phyloP scores from a whole-genome alignment of 2,329 filamentous ascomycete genomes.

The Alternaria burnsii region DNA sequence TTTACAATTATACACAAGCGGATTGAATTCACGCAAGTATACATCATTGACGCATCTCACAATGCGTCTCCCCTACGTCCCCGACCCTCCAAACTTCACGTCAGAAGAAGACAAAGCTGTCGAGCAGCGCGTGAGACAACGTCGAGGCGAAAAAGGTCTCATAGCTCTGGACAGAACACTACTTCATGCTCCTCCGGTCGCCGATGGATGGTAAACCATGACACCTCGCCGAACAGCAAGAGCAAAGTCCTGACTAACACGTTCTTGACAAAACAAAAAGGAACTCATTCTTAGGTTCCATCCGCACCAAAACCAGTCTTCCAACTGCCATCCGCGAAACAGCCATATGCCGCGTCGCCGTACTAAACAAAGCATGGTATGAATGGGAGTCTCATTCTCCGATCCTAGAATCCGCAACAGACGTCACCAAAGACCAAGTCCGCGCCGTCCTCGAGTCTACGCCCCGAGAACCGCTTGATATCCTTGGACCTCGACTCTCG shows the following conservation, averaged over 20 bases:
- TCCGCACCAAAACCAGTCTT: slow-evolving; percentile 63
- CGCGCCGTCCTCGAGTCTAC: slow-evolving; percentile 35
- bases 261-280: slow-evolving; percentile 25
- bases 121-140: slow-evolving; percentile 60
- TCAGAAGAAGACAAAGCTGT: slow-evolving; percentile 60
- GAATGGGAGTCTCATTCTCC: slow-evolving; percentile 85
- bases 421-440: slow-evolving; percentile 64
- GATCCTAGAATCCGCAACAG: slow-evolving; percentile 58
- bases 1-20: background rate
- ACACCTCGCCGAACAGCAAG: too few species aligned
- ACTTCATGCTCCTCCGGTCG: slow-evolving; percentile 63
- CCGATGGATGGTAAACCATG: slow-evolving; percentile 60
- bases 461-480: slow-evolving; percentile 14
- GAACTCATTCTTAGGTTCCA: slow-evolving; percentile 65
- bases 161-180: slow-evolving; percentile 64
- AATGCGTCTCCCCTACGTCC: slow-evolving; percentile 65
- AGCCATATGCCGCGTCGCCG: slow-evolving; percentile 81
- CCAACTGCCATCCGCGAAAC: slow-evolving; percentile 71
- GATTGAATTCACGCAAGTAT: too few species aligned
- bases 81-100: slow-evolving; percentile 59
- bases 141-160: slow-evolving; percentile 60
- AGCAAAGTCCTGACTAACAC: background rate
- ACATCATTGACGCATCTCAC: background rate
- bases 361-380: slow-evolving; percentile 82
- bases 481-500: slow-evolving; percentile 68